These are phyloP conservation scores for Alternaria panax DNA, from an alignment of 2,329 filamentous ascomycete genomes.

Conservation along the genomic window DNA sequence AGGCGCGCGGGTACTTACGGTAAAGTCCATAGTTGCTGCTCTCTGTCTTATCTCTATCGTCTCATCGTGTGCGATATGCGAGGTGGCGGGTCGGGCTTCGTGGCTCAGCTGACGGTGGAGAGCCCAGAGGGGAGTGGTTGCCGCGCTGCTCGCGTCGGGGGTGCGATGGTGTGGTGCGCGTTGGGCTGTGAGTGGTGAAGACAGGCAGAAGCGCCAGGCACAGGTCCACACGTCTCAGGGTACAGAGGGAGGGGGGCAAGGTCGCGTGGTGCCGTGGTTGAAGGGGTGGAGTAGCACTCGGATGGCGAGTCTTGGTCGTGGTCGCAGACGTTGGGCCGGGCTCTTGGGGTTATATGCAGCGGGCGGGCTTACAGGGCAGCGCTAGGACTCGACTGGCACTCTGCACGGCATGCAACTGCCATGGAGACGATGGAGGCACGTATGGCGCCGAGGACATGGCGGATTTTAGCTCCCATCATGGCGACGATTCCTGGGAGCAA, in stretches of 20 bases:
- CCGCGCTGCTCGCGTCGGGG: conserved; percentile 24
- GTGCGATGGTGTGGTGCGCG: conserved; percentile 25
- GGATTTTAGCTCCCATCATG: conserved; percentile 33
- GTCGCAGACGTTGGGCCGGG: conserved; percentile 29
- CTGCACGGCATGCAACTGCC: conserved; percentile 11
- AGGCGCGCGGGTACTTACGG: conserved; percentile 43
- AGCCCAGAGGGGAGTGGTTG: conserved; percentile 33
- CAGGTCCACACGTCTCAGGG: conserved; percentile 30
- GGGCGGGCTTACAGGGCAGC: conserved; percentile 12
- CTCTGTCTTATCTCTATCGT: conserved; percentile 36
- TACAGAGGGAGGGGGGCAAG: conserved; percentile 25
- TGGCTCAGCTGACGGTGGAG: conserved; percentile 46
- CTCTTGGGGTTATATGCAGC: conserved; percentile 26
- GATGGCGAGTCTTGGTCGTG: conserved; percentile 17
- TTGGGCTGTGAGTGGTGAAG: conserved; percentile 38
- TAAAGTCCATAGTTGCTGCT: conserved; percentile 51
- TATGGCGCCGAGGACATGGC: conserved; percentile 28
- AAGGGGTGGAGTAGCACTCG: conserved; percentile 15
- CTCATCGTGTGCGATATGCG: conserved; percentile 38
- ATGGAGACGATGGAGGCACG: conserved; percentile 7
- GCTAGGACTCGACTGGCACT: conserved; percentile 20
- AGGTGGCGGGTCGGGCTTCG: conserved; percentile 34
- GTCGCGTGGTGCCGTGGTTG: conserved; percentile 29
- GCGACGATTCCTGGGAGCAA: conserved; percentile 19
- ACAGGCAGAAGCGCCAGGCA: conserved; percentile 22